Evolutionary conservation across 495 filamentous ascomycete genomes (phyloP), one percentile per base, ranked within the genome.

Genomic region (Hypoxylon cercidicola): DNA sequence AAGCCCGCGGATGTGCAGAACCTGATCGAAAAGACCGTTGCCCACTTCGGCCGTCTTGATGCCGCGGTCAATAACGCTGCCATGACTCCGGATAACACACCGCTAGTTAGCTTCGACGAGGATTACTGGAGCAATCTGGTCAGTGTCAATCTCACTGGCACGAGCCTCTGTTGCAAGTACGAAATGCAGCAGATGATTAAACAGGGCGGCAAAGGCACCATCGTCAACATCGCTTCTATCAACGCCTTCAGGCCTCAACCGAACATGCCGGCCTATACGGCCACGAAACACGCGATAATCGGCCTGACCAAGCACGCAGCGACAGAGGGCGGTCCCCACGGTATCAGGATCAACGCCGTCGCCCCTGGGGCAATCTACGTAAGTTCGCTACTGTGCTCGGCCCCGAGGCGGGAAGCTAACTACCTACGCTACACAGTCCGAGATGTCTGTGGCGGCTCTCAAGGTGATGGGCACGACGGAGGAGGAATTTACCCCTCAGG

Each of bases 31-130:
- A 64, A 77, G 56, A 81, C 81, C 0, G 83, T 85, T 2, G 73
- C 80, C 32, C 65, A 63, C 5, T 91, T 86, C 65, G 74, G 74
- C 1, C 72, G 79, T 12, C 72, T 91, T 1, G 87, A 91, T 62
- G 76, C 89, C 11, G 88, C 88, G 52, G 81, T 91, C 15, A 88
- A 85, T 71, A 90, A 90, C 64, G 89, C 89, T 0, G 89, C 89
- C 1, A 78, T 91, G 12, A 88, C 85, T 86, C 78, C 85, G 81
- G 18, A 86, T 82, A 13, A 86, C 80, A 11, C 80, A 76, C 11
- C 85, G 0, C 79, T 80, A 4, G 66, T 75, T 23, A 62, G 79
- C 13, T 69, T 74, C 44, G 48, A 64, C 12, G 55, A 77, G 35
- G 69, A 60, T 2, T 75, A 80, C n/a, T 83, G 78, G 73, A 62